These are phyloP conservation scores for Russula abietina DNA, from an alignment of 768 basidiomycete species.

Conservation along the genomic window DNA sequence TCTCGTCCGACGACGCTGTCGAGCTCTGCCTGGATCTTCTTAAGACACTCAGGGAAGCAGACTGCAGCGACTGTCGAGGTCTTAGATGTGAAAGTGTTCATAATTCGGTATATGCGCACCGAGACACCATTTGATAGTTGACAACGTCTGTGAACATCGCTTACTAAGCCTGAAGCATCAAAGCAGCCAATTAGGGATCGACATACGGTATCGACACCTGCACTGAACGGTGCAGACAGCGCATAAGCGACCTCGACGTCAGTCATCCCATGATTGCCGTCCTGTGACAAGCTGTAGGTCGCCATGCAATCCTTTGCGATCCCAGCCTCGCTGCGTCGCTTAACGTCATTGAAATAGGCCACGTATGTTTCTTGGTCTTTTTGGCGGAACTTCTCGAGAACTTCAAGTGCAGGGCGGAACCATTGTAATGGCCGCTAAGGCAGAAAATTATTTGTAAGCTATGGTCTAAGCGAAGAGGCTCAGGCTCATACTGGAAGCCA, in stretches of 20 bases:
- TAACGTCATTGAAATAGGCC: conserved; percentile 2
- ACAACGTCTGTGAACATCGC: neutral
- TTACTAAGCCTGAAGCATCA: neutral
- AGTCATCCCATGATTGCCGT: conserved; percentile 2
- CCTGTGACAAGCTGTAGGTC: conserved; percentile 6
- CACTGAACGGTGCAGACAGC: conserved; percentile 12
- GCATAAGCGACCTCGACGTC: conserved; percentile 13
- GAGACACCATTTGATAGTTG: conserved; percentile 5
- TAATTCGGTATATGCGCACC: neutral
- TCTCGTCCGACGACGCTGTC: conserved; percentile 20
- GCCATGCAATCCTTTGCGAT: conserved; percentile 13
- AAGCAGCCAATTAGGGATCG: neutral
- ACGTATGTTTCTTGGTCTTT: neutral
- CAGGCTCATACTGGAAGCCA: conserved; percentile 15
- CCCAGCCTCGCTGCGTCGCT: neutral
- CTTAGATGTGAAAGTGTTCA: neutral
- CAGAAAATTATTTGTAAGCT: neutral
- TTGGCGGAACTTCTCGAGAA: conserved; percentile 1
- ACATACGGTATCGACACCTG: conserved; percentile 16
- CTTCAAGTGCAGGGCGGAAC: conserved; percentile 7
- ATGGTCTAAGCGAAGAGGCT: neutral
- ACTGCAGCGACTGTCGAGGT: conserved; percentile 3
- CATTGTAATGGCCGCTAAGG: conserved; percentile 14
- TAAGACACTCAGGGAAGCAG: conserved; percentile 17
- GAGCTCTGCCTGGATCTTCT: conserved; percentile 23